Base-by-base conservation (phyloP, 805 yeast species). In the Diddensiella caesifluorescens region DNA sequence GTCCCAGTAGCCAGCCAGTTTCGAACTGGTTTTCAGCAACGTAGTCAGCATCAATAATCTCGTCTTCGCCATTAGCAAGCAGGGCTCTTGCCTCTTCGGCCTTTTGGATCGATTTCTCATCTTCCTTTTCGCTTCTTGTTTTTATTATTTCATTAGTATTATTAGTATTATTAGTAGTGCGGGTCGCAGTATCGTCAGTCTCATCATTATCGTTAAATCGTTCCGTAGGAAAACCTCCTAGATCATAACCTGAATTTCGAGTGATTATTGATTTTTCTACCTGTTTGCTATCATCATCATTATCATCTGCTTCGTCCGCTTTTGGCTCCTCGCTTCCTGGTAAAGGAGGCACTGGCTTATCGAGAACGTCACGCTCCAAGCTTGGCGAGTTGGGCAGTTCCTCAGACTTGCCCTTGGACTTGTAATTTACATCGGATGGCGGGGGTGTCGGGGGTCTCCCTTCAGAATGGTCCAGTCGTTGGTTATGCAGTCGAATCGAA, bases 1-100 rank as follows among this genome's bases (percentile, higher is more conserved):
- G 73, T 39, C 82, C 76, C 49, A 90, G 65, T 4, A 53, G 47
- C 48, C 47, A 50, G 4, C 22, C 38, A 32, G n/a, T 36, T 10
- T 28, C 36, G 35, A 4, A 35, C 42, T 22, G 28, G 26, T 25
- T 22, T 6, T 38, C 13, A 22, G 33, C 22, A 4, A 18, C 6
- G 5, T 18, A 18, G 9, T 34, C 20, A 9, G 36, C 16, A 5
- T 23, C 41, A 7, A 19, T n/a, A 6, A 19, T 35, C 9, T 26
- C 36, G 4, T 38, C 26, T 12, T 27, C 26, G 26, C 20, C 32
- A 10, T 10, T 18, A 4, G n/a, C 35, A 7, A 38, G 16, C 13
- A 19, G 31, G 32, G 3, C 30, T 4, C 10, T 16, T 2, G 18
- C 38, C 9, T 25, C 22, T 22, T 28, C 19, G 25, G 12, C 40